Conservation (phyloP, 1,284 basidiomycete genomes). For the Austroboletus novae-zelandiae region DNA sequence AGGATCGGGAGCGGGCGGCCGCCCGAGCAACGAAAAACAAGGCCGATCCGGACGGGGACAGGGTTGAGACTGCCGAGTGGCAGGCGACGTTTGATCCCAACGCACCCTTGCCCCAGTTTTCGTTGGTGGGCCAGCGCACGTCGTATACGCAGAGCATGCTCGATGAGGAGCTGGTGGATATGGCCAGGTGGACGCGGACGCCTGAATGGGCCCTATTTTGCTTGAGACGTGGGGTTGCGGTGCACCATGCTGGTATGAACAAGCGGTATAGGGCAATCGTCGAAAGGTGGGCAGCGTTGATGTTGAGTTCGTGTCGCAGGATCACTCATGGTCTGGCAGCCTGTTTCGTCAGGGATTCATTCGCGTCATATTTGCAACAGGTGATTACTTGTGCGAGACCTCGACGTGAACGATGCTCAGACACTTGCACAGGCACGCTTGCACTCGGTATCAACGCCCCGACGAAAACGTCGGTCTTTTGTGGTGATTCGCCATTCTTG, state of each 20-base stretch:
- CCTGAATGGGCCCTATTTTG: constrained; percentile 46
- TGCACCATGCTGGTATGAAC: constrained; percentile 72
- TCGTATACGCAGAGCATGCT: constrained; percentile 48
- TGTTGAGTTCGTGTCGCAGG: not conserved
- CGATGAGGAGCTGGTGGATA: constrained; percentile 44
- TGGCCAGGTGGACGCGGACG: constrained; percentile 38
- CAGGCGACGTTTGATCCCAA: constrained; percentile 55
- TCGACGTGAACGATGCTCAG: not conserved
- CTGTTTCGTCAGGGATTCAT: constrained; percentile 61
- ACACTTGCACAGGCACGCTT: constrained; percentile 47
- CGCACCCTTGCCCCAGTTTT: constrained; percentile 57
- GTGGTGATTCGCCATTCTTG: constrained; percentile 63
- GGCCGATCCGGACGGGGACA: constrained; percentile 35
- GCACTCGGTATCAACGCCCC: constrained; percentile 76
- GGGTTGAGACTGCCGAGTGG: constrained; percentile 37
- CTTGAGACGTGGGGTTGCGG: constrained; percentile 57
- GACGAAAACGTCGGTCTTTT: constrained; percentile 63
- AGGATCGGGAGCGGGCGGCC: constrained; percentile 43
- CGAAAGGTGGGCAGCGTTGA: constrained; percentile 45
- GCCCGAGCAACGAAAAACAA: constrained; percentile 37
- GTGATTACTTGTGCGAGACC: constrained; percentile 28
- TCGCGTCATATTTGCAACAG: constrained; percentile 64
- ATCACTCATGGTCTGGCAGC: constrained; percentile 29
- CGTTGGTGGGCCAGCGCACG: constrained; percentile 46
- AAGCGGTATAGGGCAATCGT: constrained; percentile 57